These are phyloP conservation scores for Epithemia pelagica DNA, from an alignment of 108 stramenopile genomes.

Conservation along the genomic window DNA sequence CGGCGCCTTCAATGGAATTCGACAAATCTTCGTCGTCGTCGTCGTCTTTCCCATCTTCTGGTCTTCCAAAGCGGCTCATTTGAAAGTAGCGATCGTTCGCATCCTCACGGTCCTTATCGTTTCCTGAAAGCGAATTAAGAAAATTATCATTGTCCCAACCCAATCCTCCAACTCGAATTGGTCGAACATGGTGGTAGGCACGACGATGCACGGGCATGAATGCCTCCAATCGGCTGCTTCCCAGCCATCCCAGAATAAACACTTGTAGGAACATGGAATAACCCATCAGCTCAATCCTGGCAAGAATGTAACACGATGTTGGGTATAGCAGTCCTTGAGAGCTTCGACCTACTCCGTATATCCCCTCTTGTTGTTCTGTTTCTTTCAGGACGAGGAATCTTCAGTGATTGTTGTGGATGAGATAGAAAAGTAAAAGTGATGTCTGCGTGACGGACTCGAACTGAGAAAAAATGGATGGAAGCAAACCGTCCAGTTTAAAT, in stretches of 20 bases:
- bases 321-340: too few species aligned
- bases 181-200: neutral
- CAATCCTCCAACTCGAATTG: neutral
- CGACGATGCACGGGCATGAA: neutral
- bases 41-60: conserved; percentile 12
- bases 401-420: too few species aligned
- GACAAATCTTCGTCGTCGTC: conserved; percentile 10
- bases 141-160: conserved; percentile 64
- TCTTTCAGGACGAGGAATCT: too few species aligned
- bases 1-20: conserved; percentile 8
- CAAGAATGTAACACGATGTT: too few species aligned
- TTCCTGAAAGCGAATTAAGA: conserved; percentile 29
- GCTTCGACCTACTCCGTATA: too few species aligned
- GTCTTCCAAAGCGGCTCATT: conserved; percentile 16
- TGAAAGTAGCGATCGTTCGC: conserved; percentile 31
- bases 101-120: conserved; percentile 18
- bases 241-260: neutral
- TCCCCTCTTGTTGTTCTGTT: too few species aligned
- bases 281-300: too few species aligned
- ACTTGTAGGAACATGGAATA: too few species aligned
- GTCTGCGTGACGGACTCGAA: too few species aligned
- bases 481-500: neutral
- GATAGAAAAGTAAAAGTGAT: too few species aligned
- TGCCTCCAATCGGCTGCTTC: neutral
- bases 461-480: neutral